These are phyloP conservation scores for Boletus calvinii DNA, from an alignment of 1,284 basidiomycete species.

Conservation along the genomic window DNA sequence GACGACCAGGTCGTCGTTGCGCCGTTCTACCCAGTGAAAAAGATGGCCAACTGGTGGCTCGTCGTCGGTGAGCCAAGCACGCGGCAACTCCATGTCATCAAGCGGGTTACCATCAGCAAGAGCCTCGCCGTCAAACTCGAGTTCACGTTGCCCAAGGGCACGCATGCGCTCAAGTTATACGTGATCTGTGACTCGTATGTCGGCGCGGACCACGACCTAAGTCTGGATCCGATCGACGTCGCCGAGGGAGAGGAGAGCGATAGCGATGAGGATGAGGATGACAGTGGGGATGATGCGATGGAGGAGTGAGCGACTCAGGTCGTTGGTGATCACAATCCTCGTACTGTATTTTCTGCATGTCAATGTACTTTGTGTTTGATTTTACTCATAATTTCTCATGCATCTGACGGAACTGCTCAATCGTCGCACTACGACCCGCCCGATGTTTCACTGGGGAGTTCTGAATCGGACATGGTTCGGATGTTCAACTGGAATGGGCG, in stretches of 20 bases:
- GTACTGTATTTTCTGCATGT: slow-evolving; percentile 4
- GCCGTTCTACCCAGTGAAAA: slow-evolving; percentile 88
- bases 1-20: slow-evolving; percentile 85
- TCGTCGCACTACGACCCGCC: no score
- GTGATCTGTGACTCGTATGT: slow-evolving; percentile 93
- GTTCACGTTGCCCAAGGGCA: slow-evolving; percentile 83
- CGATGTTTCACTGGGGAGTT: no score
- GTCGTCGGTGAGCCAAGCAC: slow-evolving; percentile 82
- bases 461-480: no score
- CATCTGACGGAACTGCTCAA: no score
- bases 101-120: slow-evolving; percentile 87
- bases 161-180: slow-evolving; percentile 82
- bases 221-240: slow-evolving; percentile 75
- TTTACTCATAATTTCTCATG: no score
- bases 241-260: slow-evolving; percentile 84
- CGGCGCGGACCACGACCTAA: slow-evolving; percentile 89
- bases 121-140: slow-evolving; percentile 83
- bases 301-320: slow-evolving; percentile 36
- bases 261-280: slow-evolving; percentile 70
- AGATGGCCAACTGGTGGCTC: slow-evolving; percentile 97
- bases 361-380: not conserved
- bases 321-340: not conserved
- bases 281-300: slow-evolving; percentile 50
- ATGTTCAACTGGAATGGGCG: no score
- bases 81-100: slow-evolving; percentile 87